These are phyloP conservation scores for Penicillium rolfsii DNA, from an alignment of 2,329 filamentous ascomycete species.

Conservation along the genomic window DNA sequence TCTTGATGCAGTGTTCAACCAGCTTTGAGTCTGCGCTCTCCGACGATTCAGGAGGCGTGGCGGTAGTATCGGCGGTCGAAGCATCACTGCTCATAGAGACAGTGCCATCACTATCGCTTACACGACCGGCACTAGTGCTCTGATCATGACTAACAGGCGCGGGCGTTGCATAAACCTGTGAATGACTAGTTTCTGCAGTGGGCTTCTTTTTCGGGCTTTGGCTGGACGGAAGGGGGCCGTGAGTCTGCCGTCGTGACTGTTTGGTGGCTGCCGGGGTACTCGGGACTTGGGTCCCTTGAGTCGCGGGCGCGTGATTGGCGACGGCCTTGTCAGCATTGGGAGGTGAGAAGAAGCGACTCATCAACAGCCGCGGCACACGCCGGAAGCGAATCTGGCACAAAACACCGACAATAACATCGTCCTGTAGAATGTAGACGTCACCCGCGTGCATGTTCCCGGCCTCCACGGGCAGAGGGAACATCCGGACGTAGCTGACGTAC, in stretches of 20 bases:
- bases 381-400: neutral
- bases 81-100: no score
- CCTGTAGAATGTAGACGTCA: constrained; percentile 44
- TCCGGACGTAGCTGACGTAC: constrained; percentile 37
- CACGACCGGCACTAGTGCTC: no score
- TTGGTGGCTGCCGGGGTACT: neutral
- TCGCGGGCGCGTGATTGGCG: neutral
- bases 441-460: constrained; percentile 35
- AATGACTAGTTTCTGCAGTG: no score
- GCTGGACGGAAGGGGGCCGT: no score
- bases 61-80: no score
- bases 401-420: constrained; percentile 31
- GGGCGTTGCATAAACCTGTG: no score
- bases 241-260: no score
- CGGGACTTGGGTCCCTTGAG: neutral
- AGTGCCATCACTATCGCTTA: no score
- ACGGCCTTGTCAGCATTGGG: neutral
- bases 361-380: neutral
- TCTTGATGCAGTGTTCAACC: neutral
- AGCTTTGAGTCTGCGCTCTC: neutral
- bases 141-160: no score
- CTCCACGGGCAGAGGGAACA: constrained; percentile 26
- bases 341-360: constrained; percentile 15
- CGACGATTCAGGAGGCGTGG: neutral
- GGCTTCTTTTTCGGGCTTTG: no score